These are phyloP conservation scores for Talaromyces verruculosus DNA, from an alignment of 2,329 filamentous ascomycete species.

Conservation along the genomic window DNA sequence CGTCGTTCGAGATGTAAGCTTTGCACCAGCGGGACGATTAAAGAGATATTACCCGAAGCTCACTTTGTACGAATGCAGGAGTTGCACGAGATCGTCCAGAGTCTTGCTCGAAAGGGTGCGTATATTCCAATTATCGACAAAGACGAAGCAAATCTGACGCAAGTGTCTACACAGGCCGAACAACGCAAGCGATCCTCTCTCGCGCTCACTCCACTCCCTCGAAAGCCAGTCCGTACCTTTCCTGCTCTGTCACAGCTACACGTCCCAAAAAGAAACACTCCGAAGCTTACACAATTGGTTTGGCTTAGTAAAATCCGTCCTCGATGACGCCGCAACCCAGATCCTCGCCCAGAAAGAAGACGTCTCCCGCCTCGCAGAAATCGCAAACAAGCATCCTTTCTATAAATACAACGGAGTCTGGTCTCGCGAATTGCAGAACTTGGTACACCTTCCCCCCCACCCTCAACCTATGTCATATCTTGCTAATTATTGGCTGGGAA, in stretches of 20 bases:
- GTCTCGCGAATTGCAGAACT: constrained; percentile 79
- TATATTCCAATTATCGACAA: not conserved
- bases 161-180: constrained; percentile 57
- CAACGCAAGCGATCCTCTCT: constrained; percentile 79
- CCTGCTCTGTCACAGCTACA: not conserved
- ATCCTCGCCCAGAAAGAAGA: constrained; percentile 72
- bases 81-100: constrained; percentile 76
- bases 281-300: not conserved
- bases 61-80: constrained; percentile 47
- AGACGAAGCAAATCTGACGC: not conserved
- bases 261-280: not conserved
- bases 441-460: constrained; percentile 49
- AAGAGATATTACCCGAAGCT: constrained; percentile 11
- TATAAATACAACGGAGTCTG: constrained; percentile 96
- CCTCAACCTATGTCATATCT: not conserved
- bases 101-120: constrained; percentile 72
- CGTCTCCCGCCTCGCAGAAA: constrained; percentile 66
- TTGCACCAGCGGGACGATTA: constrained; percentile 10
- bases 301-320: constrained; percentile 62
- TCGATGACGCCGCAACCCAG: constrained; percentile 66
- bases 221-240: constrained; percentile 53
- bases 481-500: constrained; percentile 28
- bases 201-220: constrained; percentile 84
- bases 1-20: constrained; percentile 68
- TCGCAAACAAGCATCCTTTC: constrained; percentile 85